Evolutionary conservation across 75 land plant genomes (phyloP), one percentile per base, ranked within the genome.

Genomic region (Ceratopteris richardii): DNA sequence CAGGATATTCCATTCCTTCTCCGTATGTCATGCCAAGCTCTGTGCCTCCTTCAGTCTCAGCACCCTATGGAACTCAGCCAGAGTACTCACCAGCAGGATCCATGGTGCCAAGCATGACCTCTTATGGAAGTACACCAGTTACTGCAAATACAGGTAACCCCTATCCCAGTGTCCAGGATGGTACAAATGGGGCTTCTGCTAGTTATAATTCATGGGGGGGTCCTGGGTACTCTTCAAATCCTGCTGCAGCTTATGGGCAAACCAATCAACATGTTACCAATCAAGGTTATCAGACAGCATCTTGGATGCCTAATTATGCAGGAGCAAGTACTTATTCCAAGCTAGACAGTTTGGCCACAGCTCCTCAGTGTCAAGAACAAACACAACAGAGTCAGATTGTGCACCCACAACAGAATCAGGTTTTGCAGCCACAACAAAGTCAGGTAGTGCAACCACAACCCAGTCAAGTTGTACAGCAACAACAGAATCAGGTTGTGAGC

Each of bases 151-250:
- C 5, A 20, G 3, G 5, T 20, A 46, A 33, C 9, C 37, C 37
- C 9, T 33, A 33, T 33, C 37, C 48, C 4, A 20, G 48, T 20
- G n/a, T 17, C 5, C 48, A 46, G 48, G 48, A 46, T 5, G 48
- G 21, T 14, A 20, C 48, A 46, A 46, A 46, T 46, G 48, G 48
- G 48, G 48, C 21, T 2, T 46, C 48, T 46, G 48, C 48, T 5
- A 46, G 17, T 20, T 46, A 46, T 20, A 46, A 20, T 17, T 46
- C n/a, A 7, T 46, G 48, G 48, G 14, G 14, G 4, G 37, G 37
- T 33, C 48, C 48, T 46, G 21, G 48, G 14, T 7, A 2, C 48
- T n/a, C 48, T 46, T 20, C 48, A 5, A 33, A 33, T 33, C 37
- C 37, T 33, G 9, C 37, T 33, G 7, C 37, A 4, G 37, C 37